Percentiles rank a stretch among this genome's conserved stretches.
Conservation (phyloP, 192 early-diverging fungal species). For the Rhizophagus sp. region DNA sequence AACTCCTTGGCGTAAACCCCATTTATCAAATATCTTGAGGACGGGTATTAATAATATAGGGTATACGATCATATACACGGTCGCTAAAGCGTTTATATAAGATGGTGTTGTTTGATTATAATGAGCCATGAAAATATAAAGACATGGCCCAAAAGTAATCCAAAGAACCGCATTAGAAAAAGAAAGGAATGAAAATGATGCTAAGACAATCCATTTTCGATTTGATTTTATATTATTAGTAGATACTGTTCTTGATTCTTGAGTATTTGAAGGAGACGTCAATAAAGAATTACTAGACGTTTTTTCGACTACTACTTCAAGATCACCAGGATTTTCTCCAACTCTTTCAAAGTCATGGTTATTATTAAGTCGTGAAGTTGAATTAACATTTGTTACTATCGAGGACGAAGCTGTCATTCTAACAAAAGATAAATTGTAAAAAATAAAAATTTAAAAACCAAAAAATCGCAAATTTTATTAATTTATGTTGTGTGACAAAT, state of each 20-base stretch:
- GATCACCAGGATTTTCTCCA: not conserved
- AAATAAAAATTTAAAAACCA: too few relatives aligned
- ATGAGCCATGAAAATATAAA: slow-evolving; percentile 44
- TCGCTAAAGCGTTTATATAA: slow-evolving; percentile 40
- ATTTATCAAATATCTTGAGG: slow-evolving; percentile 39
- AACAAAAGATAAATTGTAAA: too few relatives aligned
- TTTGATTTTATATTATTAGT: not conserved
- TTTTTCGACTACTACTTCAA: not conserved
- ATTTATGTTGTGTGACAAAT: too few relatives aligned
- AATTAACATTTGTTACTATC: not conserved
- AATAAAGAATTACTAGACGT: not conserved
- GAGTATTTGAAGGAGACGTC: not conserved
- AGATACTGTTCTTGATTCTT: not conserved
- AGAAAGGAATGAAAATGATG: slow-evolving; percentile 38
- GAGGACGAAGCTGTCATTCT: not conserved
- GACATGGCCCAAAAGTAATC: slow-evolving; percentile 49
- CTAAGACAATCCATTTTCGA: not conserved
- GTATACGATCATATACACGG: slow-evolving; percentile 44
- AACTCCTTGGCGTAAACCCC: slow-evolving; percentile 39
- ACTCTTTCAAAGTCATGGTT: not conserved
- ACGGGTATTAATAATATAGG: slow-evolving; percentile 40
- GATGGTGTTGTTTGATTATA: slow-evolving; percentile 32
- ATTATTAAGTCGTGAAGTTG: not conserved
- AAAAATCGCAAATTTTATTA: too few relatives aligned
- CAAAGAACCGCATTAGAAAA: slow-evolving; percentile 44